Percentiles rank a stretch among this genome's conserved stretches.
phyloP scores from a whole-genome alignment of 306 rosid species.

The Datisca glomerata region DNA sequence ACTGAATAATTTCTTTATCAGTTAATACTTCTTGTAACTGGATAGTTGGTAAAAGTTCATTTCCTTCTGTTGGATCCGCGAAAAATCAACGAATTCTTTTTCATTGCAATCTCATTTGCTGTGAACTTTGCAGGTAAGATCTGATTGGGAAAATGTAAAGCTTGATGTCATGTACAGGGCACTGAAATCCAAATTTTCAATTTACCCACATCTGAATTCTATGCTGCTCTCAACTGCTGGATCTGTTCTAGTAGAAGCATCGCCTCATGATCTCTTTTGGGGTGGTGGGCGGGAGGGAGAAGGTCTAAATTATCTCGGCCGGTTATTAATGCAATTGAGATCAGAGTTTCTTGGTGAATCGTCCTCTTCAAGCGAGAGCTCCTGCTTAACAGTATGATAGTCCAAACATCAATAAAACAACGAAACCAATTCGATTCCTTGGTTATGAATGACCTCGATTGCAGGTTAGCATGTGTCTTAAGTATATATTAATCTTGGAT shows the following conservation, averaged over 20 bases:
- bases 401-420: too few species aligned
- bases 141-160: constrained; percentile 76
- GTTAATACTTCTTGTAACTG: too few species aligned
- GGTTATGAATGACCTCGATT: too few species aligned
- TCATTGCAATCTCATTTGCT: too few species aligned
- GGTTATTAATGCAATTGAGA: constrained; percentile 76
- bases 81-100: too few species aligned
- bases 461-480: too few species aligned
- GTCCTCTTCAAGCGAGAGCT: constrained; percentile 18
- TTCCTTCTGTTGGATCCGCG: too few species aligned
- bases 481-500: too few species aligned
- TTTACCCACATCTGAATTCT: constrained; percentile 59
- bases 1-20: too few species aligned
- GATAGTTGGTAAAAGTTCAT: too few species aligned
- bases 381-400: constrained; percentile 15
- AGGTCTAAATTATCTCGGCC: constrained; percentile 82
- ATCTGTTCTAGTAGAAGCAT: constrained; percentile 81
- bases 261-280: constrained; percentile 91
- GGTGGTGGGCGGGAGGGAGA: constrained; percentile 94
- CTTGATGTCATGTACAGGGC: constrained; percentile 74
- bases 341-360: constrained; percentile 71
- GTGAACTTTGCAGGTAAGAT: constrained; percentile 72
- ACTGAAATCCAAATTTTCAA: constrained; percentile 80
- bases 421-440: too few species aligned
- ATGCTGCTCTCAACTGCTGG: constrained; percentile 76